Base-by-base conservation (phyloP, 2,329 filamentous ascomycete genomes). In the Ophiostoma piceae region DNA sequence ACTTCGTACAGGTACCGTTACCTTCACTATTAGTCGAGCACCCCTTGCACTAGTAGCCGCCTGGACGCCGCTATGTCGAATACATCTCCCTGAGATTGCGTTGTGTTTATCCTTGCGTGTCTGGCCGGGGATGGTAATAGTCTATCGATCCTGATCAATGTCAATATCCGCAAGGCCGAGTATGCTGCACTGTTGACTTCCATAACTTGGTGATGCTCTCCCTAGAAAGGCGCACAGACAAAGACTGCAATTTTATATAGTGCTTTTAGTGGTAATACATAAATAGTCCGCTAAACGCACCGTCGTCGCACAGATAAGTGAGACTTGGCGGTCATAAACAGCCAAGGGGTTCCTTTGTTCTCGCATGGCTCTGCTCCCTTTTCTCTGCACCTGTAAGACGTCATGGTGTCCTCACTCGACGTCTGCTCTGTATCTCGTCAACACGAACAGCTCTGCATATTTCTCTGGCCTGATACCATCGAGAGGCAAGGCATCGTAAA, bases 31-130 rank as follows among this genome's bases (percentile, higher is more conserved):
- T 57, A 22, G 39, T 41, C 35, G 39, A 14, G 11, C 39, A 22
- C 51, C 51, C 51, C 51, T 57, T 57, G 22, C 51, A 57, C 51
- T 57, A 57, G 51, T 26, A 22, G 51, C 51, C 22, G 51, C 51
- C 51, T 57, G 9, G n/a, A 26, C 51, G 51, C 26, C 51, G 51
- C 51, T 57, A 57, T 57, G 22, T 22, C n/a, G 51, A 57, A 57
- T 57, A 57, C 51, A 26, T 57, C 51, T 57, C n/a, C n/a, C 51
- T 57, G 51, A 57, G 51, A 22, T 26, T 57, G 51, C 43, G 22
- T 54, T 54, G n/a, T 2, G 51, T 26, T 22, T 57, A 57, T 22
- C 47, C 47, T 22, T n/a, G 26, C 26, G 26, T 29, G 26, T 29
- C 26, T 29, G 26, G 26, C 26, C 26, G 26, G 26, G 26, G 26